Evolutionary conservation across 257 asterid species (phyloP).

Genomic region (Capsicum baccatum): DNA sequence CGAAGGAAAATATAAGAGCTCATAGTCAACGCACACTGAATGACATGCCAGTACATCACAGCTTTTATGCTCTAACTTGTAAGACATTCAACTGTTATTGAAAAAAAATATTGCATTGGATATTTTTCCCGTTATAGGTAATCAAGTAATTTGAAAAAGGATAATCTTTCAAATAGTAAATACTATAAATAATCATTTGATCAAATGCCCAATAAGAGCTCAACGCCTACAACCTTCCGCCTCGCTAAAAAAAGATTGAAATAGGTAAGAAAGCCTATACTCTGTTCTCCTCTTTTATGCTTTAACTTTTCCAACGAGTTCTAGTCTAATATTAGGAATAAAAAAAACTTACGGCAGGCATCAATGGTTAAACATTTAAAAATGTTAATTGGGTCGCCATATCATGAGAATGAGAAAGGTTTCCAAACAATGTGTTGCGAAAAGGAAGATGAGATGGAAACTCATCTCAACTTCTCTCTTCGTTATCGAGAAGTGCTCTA

Average conservation of each 20-base stretch:
- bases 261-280: constrained; percentile 7
- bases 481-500: constrained; percentile 1
- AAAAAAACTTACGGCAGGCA: neutral
- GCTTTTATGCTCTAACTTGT: neutral
- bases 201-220: neutral
- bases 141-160: neutral
- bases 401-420: neutral
- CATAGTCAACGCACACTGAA: neutral
- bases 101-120: neutral
- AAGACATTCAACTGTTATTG: neutral
- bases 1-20: neutral
- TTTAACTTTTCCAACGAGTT: neutral
- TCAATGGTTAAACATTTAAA: neutral
- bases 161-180: neutral
- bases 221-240: neutral
- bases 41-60: neutral
- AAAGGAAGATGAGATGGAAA: neutral
- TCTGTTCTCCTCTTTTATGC: constrained; percentile 12
- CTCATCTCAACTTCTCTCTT: neutral
- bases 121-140: neutral
- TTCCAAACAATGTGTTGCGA: neutral
- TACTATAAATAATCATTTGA: constrained; percentile 11
- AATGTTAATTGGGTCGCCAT: neutral
- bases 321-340: neutral
- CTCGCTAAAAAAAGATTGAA: neutral